Percentiles rank a stretch among this genome's conserved stretches.
Conservation (phyloP, 139 green algal genomes). For the Pseudopediastrum boryanum region DNA sequence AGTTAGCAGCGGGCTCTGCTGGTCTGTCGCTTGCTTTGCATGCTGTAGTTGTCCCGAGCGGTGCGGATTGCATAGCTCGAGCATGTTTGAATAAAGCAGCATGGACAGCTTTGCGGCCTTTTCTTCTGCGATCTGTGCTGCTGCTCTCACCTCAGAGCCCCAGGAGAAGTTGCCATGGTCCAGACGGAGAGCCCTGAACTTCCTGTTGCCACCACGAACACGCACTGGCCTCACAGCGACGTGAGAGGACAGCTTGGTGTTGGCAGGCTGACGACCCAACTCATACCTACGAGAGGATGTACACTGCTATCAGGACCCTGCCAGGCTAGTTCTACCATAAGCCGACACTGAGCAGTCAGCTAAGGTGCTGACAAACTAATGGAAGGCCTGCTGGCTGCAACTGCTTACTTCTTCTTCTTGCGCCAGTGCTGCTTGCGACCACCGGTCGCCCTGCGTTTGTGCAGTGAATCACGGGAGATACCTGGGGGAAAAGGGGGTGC, state of each 20-base stretch:
- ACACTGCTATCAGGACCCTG: background rate
- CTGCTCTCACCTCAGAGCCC: conserved; percentile 61
- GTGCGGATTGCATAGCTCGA: background rate
- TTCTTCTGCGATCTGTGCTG: background rate
- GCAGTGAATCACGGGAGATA: conserved; percentile 97
- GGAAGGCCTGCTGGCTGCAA: background rate
- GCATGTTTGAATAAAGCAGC: conserved; percentile 6
- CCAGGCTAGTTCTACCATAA: background rate
- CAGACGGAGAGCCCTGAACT: conserved; percentile 97
- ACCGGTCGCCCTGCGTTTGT: conserved; percentile 96
- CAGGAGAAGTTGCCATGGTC: conserved; percentile 98
- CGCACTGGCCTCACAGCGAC: conserved; percentile 90
- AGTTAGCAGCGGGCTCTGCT: too few species aligned
- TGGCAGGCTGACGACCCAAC: conserved; percentile 93
- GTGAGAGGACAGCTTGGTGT: conserved; percentile 95
- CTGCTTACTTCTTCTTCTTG: conserved; percentile 98
- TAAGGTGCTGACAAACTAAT: background rate
- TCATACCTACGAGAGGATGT: conserved; percentile 86
- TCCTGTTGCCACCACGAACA: conserved; percentile 95
- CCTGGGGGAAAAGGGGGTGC: too few species aligned
- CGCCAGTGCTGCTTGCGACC: conserved; percentile 96
- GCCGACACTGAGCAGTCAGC: background rate
- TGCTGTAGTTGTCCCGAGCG: background rate
- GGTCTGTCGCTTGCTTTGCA: background rate
- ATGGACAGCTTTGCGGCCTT: background rate